phyloP scores from a whole-genome alignment of 345 rosid species.

The Cardamine chenopodiifolia region DNA sequence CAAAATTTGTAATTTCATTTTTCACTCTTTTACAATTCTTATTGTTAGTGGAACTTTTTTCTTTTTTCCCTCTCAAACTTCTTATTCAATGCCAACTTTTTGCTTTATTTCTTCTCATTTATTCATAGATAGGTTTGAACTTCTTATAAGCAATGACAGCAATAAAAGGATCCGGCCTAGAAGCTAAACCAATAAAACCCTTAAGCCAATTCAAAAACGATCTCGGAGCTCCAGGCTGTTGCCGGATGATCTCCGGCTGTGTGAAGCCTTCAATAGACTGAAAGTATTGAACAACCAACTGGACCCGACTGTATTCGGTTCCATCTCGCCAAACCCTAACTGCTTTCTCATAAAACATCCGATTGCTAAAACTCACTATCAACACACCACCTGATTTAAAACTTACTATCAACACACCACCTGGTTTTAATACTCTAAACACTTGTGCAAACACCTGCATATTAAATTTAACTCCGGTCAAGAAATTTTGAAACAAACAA shows the following conservation, averaged over 20 bases:
- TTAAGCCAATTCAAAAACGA: constrained; percentile 55
- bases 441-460: constrained; percentile 73
- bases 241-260: constrained; percentile 62
- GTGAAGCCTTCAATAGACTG: constrained; percentile 76
- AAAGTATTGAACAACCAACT: constrained; percentile 77
- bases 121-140: constrained; percentile 69
- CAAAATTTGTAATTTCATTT: background rate
- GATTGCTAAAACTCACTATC: constrained; percentile 86
- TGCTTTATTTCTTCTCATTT: background rate
- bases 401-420: constrained; percentile 79
- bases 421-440: constrained; percentile 72
- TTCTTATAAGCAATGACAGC: constrained; percentile 86
- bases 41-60: too few relatives aligned
- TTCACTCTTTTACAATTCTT: constrained; percentile 10
- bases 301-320: constrained; percentile 63
- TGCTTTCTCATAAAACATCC: constrained; percentile 91
- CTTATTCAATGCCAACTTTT: background rate
- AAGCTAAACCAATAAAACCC: constrained; percentile 54
- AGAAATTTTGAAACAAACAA: background rate
- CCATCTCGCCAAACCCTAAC: constrained; percentile 85
- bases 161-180: constrained; percentile 80
- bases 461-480: background rate
- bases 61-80: background rate
- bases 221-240: constrained; percentile 45
- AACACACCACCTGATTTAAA: constrained; percentile 83